These are phyloP conservation scores for Leishmania guyanensis DNA, from an alignment of 208 protist genomes.

Conservation along the genomic window DNA sequence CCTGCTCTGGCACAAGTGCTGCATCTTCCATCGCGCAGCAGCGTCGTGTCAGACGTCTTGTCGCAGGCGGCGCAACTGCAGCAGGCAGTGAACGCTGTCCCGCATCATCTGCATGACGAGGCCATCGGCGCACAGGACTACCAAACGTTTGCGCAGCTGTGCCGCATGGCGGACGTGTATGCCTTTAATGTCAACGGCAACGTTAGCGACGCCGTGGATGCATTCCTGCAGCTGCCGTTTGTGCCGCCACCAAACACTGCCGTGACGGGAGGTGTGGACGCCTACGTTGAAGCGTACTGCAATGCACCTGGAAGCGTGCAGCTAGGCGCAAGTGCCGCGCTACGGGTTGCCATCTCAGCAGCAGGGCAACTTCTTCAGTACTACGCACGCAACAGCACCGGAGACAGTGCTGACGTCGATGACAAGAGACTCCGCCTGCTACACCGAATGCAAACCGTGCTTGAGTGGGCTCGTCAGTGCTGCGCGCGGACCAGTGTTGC, in stretches of 20 bases:
- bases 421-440: slow-evolving; percentile 31
- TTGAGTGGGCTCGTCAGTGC: slow-evolving; percentile 62
- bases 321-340: slow-evolving; percentile 37
- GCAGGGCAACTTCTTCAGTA: slow-evolving; percentile 25
- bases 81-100: slow-evolving; percentile 23
- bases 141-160: slow-evolving; percentile 37
- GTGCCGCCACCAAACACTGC: slow-evolving; percentile 38
- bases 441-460: slow-evolving; percentile 53
- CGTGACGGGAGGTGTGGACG: slow-evolving; percentile 25
- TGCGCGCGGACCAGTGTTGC: slow-evolving; percentile 34
- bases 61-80: slow-evolving; percentile 44
- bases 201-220: slow-evolving; percentile 38
- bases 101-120: slow-evolving; percentile 12
- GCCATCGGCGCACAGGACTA: slow-evolving; percentile 24
- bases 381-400: slow-evolving; percentile 21
- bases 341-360: slow-evolving; percentile 34
- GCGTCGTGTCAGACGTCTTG: slow-evolving; percentile 42
- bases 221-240: slow-evolving; percentile 65
- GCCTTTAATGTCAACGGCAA: slow-evolving; percentile 37
- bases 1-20: slow-evolving; percentile 68
- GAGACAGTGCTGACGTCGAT: slow-evolving; percentile 23
- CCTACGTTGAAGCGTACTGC: slow-evolving; percentile 38
- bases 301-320: slow-evolving; percentile 27
- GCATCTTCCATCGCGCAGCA: slow-evolving; percentile 46
- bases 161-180: slow-evolving; percentile 68